Percentiles rank a stretch among this genome's conserved stretches.
These are phyloP conservation scores for Ophiostoma himal-ulmi DNA, from an alignment of 2,329 filamentous ascomycete species.

Conservation along the genomic window DNA sequence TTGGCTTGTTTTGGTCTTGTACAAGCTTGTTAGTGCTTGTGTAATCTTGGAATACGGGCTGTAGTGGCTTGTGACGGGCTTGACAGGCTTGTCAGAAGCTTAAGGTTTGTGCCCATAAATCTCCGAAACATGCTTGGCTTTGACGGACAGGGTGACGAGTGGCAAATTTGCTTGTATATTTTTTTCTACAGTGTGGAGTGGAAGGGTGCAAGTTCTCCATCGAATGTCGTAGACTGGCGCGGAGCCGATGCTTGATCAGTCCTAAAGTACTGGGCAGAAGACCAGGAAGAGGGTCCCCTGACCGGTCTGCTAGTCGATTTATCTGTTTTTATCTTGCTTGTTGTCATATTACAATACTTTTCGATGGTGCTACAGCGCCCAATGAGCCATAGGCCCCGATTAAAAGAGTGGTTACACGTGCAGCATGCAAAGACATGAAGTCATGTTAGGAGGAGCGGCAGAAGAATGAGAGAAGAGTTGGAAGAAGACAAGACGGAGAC, in stretches of 20 bases:
- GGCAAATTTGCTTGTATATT: background rate
- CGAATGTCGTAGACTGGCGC: background rate
- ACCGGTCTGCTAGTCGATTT: background rate
- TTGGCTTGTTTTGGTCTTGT: background rate
- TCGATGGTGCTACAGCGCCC: background rate
- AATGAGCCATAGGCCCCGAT: background rate
- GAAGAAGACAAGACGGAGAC: background rate
- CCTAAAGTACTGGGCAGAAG: background rate
- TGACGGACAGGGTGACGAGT: background rate
- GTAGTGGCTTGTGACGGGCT: background rate
- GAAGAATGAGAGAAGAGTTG: background rate
- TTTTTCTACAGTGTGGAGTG: background rate
- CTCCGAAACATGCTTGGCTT: background rate
- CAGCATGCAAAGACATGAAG: slow-evolving; percentile 10
- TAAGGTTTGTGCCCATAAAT: background rate
- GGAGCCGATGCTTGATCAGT: slow-evolving; percentile 6
- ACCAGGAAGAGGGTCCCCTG: background rate
- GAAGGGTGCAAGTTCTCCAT: background rate
- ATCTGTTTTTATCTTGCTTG: background rate
- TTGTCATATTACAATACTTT: background rate
- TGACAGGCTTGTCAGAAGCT: background rate
- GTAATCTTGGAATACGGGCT: background rate
- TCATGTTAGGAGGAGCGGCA: slow-evolving; percentile 7
- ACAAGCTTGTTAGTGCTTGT: background rate
- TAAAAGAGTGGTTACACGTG: background rate